Conservation (phyloP, 441 rosid genomes). For the Pelargonium citronellum region DNA sequence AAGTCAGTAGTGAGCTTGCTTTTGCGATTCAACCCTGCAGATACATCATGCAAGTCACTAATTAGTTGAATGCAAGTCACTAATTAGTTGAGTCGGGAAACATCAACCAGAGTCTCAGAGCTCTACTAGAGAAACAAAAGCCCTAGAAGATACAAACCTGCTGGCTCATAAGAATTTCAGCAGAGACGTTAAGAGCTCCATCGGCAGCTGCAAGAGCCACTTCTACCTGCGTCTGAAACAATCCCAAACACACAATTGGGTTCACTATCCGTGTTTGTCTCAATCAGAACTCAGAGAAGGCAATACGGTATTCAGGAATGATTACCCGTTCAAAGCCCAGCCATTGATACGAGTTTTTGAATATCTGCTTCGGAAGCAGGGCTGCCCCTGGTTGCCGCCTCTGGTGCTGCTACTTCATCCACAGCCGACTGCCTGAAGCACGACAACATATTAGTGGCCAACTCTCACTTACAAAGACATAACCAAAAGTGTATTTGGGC, state of each 20-base stretch:
- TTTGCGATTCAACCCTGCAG: constrained; percentile 32
- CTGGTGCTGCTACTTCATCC: constrained; percentile 19
- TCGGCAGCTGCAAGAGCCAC: constrained; percentile 96
- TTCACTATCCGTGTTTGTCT: background rate
- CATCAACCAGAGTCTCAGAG: background rate
- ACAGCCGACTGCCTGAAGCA: constrained; percentile 31
- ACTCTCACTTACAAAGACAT: no score
- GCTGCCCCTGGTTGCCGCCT: constrained; percentile 31
- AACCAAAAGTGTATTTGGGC: background rate
- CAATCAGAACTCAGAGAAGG: background rate
- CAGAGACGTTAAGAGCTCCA: constrained; percentile 80
- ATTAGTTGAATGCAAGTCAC: background rate
- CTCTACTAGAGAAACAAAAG: background rate
- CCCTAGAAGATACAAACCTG: constrained; percentile 34
- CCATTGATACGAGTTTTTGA: constrained; percentile 66
- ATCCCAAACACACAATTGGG: background rate
- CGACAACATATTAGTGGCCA: background rate
- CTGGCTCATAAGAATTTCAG: constrained; percentile 92
- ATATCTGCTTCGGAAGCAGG: constrained; percentile 57
- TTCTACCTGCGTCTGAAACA: constrained; percentile 85
- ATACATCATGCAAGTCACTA: background rate
- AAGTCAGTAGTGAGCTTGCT: background rate
- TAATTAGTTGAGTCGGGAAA: constrained; percentile 1
- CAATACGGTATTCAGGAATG: background rate
- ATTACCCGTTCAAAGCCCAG: constrained; percentile 93